Percentiles rank a stretch among this genome's conserved stretches.
These are phyloP conservation scores for Strombidium stylifer DNA, from an alignment of 73 alveolate genomes.

Conservation along the genomic window DNA sequence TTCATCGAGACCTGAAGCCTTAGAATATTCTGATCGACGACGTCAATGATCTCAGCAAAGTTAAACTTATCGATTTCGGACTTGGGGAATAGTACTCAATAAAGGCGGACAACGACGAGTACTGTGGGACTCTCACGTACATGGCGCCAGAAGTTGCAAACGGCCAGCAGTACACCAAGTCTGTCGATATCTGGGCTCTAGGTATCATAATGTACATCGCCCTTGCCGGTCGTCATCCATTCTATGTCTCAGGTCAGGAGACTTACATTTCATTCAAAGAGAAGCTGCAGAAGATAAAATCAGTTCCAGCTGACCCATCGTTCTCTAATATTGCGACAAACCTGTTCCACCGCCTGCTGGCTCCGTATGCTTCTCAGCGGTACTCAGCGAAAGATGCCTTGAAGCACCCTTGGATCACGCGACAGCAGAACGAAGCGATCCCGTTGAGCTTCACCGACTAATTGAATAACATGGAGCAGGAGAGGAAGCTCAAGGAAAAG, in stretches of 20 bases:
- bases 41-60: conserved; percentile 5
- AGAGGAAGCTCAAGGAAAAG: conserved; percentile 13
- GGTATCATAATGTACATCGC: conserved; percentile 75
- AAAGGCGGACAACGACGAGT: conserved; percentile 33
- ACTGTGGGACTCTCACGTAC: conserved; percentile 77
- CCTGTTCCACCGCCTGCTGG: conserved; percentile 59
- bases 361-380: conserved; percentile 66
- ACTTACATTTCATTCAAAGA: conserved; percentile 50
- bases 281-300: conserved; percentile 20
- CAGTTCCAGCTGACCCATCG: conserved; percentile 42
- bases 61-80: conserved; percentile 49
- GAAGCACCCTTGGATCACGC: conserved; percentile 85
- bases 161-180: conserved; percentile 63
- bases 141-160: conserved; percentile 87
- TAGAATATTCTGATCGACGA: conserved; percentile 63
- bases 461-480: conserved; percentile 46
- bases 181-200: conserved; percentile 71
- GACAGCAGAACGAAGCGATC: conserved; percentile 52
- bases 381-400: conserved; percentile 69
- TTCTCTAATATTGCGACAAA: conserved; percentile 72
- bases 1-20: conserved; percentile 90
- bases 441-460: conserved; percentile 74
- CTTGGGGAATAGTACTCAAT: conserved; percentile 34
- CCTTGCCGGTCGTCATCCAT: conserved; percentile 72
- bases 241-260: conserved; percentile 46